Percentiles rank a stretch among this genome's conserved stretches.
phyloP scores from a whole-genome alignment of 2,329 filamentous ascomycete species.

The Exophiala xenobiotica region DNA sequence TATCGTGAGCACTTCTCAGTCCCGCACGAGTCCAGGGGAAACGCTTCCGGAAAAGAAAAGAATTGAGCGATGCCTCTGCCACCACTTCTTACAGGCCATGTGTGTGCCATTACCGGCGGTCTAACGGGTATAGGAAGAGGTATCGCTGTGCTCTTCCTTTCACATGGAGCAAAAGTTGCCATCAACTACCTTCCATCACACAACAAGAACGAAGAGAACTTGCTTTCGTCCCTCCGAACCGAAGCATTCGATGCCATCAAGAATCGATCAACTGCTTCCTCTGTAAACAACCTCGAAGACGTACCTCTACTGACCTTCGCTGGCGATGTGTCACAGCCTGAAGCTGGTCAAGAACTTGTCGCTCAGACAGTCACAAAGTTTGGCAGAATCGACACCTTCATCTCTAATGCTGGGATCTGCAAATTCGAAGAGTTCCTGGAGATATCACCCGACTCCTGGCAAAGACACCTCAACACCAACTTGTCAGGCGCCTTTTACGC shows the following conservation, averaged over 20 bases:
- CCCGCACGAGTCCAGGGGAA: background rate
- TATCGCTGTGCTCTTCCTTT: slow-evolving; percentile 72
- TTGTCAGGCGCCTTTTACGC: slow-evolving; percentile 34
- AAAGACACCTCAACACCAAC: slow-evolving; percentile 58
- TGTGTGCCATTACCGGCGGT: slow-evolving; percentile 75
- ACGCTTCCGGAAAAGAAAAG: background rate
- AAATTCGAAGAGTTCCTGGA: slow-evolving; percentile 83
- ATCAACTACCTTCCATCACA: slow-evolving; percentile 34
- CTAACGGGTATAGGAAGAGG: slow-evolving; percentile 48
- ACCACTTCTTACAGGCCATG: slow-evolving; percentile 56
- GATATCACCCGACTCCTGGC: slow-evolving; percentile 69
- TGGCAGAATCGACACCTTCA: slow-evolving; percentile 35
- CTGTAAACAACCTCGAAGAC: slow-evolving; percentile 16
- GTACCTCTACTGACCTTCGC: slow-evolving; percentile 58
- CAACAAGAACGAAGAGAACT: slow-evolving; percentile 31
- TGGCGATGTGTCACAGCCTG: slow-evolving; percentile 74
- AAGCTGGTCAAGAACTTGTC: slow-evolving; percentile 69
- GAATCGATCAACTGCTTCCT: slow-evolving; percentile 9
- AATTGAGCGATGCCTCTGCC: slow-evolving; percentile 28
- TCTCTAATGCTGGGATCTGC: slow-evolving; percentile 52
- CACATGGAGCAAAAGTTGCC: slow-evolving; percentile 34
- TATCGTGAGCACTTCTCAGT: background rate
- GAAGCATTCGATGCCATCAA: slow-evolving; percentile 32
- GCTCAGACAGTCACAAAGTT: slow-evolving; percentile 40
- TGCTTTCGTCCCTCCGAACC: slow-evolving; percentile 23